A percentile compares a stretch with the other conserved stretches of the same genome.
These are phyloP conservation scores for Termitomyces eurrhizus DNA, from an alignment of 768 basidiomycete genomes.

Conservation along the genomic window DNA sequence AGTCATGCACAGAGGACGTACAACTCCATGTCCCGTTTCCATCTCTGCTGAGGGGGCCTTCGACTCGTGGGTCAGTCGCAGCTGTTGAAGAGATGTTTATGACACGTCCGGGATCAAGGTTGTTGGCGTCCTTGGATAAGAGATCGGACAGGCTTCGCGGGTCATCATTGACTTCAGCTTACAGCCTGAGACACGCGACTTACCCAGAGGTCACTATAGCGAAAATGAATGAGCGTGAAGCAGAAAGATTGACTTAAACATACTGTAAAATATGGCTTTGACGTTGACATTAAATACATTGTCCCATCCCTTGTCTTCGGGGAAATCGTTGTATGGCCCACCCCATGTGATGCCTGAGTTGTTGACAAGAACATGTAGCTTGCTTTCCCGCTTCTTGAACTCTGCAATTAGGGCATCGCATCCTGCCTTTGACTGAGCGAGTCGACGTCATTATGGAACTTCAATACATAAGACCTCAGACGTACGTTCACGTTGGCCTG, in stretches of 20 bases:
- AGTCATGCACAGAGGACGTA: slow-evolving; percentile 32
- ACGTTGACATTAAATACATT: slow-evolving; percentile 80
- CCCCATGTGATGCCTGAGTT: slow-evolving; percentile 85
- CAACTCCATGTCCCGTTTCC: slow-evolving; percentile 78
- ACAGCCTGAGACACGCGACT: slow-evolving; percentile 1
- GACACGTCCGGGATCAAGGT: slow-evolving; percentile 65
- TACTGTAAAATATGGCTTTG: slow-evolving; percentile 81
- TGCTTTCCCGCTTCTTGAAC: slow-evolving; percentile 65
- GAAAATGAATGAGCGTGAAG: neutral
- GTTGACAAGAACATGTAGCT: slow-evolving; percentile 80
- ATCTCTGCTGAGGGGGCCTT: slow-evolving; percentile 44
- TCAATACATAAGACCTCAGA: slow-evolving; percentile 12
- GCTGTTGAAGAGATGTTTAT: slow-evolving; percentile 81
- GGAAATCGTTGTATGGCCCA: slow-evolving; percentile 61
- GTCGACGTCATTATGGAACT: neutral
- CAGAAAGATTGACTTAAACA: slow-evolving; percentile 20
- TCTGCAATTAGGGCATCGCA: slow-evolving; percentile 68
- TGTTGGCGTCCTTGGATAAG: slow-evolving; percentile 61
- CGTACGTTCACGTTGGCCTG: slow-evolving; percentile 71
- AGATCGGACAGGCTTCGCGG: slow-evolving; percentile 49
- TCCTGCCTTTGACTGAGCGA: slow-evolving; percentile 64
- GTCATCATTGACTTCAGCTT: neutral
- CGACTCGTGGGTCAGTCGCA: slow-evolving; percentile 48
- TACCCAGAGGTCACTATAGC: slow-evolving; percentile 51
- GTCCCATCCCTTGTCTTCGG: slow-evolving; percentile 86